Evolutionary conservation across 352 stramenopile genomes (phyloP), one percentile per base, ranked within the genome.

Genomic region (Pythium oligandrum): DNA sequence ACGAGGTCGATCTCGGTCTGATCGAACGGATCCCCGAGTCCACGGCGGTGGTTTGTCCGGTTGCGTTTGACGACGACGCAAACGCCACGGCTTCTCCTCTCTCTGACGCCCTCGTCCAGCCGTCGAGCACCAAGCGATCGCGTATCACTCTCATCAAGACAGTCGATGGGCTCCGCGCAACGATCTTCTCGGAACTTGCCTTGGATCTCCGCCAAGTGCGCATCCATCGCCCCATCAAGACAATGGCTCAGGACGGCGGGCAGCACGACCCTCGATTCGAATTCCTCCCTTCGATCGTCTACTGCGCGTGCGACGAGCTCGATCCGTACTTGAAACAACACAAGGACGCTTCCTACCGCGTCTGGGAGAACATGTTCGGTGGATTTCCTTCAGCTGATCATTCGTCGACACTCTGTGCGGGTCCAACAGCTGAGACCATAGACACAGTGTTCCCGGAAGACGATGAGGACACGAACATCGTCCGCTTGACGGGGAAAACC

Each of bases 121-220:
- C 17, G 17, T 26, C 17, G 17, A 26, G 17, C 17, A 26, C 17
- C 17, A 26, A 26, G 17, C 17, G 17, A 26, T 12, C 38, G 38
- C 38, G 38, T 11, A 45, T 63, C 6, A 71, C 67, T 0, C 63
- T 65, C 17, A 78, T 64, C 42, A 38, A 58, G 9, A 66, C 43
- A 6, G 38, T 57, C 31, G 73, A 64, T 12, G 64, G 60, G 0
- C 59, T 85, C 34, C 44, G 40, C 1, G 64, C 56, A n/a, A 59
- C 69, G 4, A 60, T 69, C 10, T 75, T 85, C 46, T 46, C 67
- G 32, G 73, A 84, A 34, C 48, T 90, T 4, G 68, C 64, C 51
- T 43, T 89, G 12, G 73, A 90, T 51, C 51, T 90, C 7, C 33
- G 51, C 0, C 42, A 34, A n/a, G 68, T 68, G 0, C 37, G 66